Percentiles rank a stretch among this genome's conserved stretches.
These are phyloP conservation scores for Acer campestre DNA, from an alignment of 345 rosid species.

Conservation along the genomic window DNA sequence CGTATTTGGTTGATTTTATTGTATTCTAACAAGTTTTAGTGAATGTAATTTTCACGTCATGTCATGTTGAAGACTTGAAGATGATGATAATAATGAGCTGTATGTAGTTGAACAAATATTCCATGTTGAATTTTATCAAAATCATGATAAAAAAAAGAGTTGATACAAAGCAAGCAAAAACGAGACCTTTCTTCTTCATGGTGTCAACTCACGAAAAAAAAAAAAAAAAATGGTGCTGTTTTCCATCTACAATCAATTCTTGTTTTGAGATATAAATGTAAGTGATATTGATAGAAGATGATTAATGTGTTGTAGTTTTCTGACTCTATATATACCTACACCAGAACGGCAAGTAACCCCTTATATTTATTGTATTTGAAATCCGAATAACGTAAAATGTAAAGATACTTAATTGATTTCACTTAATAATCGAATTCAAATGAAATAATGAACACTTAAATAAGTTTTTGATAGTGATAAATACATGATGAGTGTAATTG, in stretches of 20 bases:
- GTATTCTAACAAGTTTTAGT: background rate
- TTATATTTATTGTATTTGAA: too few relatives aligned
- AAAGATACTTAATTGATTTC: too few relatives aligned
- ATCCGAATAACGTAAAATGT: background rate
- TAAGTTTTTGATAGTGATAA: too few relatives aligned
- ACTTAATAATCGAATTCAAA: too few relatives aligned
- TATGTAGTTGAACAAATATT: too few relatives aligned
- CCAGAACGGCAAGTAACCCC: background rate
- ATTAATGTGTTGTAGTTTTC: background rate
- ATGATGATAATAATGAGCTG: background rate
- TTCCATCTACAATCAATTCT: background rate
- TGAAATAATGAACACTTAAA: background rate
- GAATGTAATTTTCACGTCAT: background rate
- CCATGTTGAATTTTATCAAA: too few relatives aligned
- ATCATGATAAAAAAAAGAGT: background rate
- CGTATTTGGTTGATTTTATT: too few relatives aligned
- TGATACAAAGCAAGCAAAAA: background rate
- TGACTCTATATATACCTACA: background rate
- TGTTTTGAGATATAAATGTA: background rate
- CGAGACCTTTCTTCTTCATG: background rate
- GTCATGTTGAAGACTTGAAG: background rate
- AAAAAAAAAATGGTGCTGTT: background rate
- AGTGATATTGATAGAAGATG: background rate
- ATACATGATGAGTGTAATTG: too few relatives aligned
- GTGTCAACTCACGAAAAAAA: background rate